Evolutionary conservation across 495 filamentous ascomycete genomes (phyloP).

Genomic region (Tuber magnatum): DNA sequence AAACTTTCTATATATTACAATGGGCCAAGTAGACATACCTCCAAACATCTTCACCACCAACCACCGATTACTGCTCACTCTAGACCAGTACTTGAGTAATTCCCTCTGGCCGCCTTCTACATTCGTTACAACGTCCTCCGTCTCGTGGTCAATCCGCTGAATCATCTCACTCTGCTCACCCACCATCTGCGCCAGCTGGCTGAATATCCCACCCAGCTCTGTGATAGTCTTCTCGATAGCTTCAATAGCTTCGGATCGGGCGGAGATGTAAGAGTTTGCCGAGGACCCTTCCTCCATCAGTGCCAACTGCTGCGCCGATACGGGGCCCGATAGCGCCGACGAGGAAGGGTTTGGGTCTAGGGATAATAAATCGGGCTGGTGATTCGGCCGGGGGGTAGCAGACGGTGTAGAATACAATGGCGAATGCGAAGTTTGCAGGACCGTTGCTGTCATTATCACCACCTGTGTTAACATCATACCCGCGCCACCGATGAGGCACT

Average conservation of each 20-base stretch:
- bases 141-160: conserved; percentile 88
- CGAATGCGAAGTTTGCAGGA: conserved; percentile 46
- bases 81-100: conserved; percentile 89
- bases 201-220: conserved; percentile 91
- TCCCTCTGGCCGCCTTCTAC: conserved; percentile 93
- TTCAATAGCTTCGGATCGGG: conserved; percentile 91
- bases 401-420: conserved; percentile 76
- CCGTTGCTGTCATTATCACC: conserved; percentile 23
- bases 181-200: conserved; percentile 95
- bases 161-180: conserved; percentile 95
- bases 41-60: conserved; percentile 99
- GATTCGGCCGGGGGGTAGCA: conserved; percentile 44
- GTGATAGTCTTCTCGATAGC: conserved; percentile 91
- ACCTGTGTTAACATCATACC: conserved; percentile 18
- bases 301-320: conserved; percentile 79
- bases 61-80: conserved; percentile 92
- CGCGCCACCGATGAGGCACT: conserved; percentile 29
- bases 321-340: conserved; percentile 46
- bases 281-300: conserved; percentile 91
- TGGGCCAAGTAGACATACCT: conserved; percentile 37
- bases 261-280: conserved; percentile 81
- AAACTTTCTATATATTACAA: background rate
- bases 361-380: conserved; percentile 64
- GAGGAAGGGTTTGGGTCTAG: conserved; percentile 59
- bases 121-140: conserved; percentile 92